Evolutionary conservation across 2,329 filamentous ascomycete genomes (phyloP).

Genomic region (Epicoccum sorghinum): DNA sequence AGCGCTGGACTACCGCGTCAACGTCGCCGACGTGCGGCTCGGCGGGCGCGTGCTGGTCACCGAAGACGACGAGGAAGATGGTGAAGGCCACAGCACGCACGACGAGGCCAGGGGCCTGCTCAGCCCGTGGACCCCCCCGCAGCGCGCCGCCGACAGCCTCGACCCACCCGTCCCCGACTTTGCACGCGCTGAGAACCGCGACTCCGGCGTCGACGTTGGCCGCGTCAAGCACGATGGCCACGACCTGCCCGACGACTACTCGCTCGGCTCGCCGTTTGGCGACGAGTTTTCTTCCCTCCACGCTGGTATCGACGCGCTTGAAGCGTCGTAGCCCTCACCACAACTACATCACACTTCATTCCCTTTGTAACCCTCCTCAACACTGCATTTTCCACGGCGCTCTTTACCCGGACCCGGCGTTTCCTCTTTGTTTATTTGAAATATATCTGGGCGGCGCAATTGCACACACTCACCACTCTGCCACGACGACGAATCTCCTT

Average conservation of each 20-base stretch:
- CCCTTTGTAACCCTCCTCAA: slow-evolving; percentile 14
- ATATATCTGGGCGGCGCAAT: slow-evolving; percentile 24
- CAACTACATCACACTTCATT: neutral
- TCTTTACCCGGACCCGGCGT: slow-evolving; percentile 7
- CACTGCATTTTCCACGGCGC: slow-evolving; percentile 19
- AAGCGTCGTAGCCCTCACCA: slow-evolving; percentile 19
- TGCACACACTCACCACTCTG: slow-evolving; percentile 39
- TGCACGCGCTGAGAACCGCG: slow-evolving; percentile 42
- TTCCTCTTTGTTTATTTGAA: neutral
- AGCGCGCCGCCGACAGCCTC: slow-evolving; percentile 24
- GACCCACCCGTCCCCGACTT: slow-evolving; percentile 19
- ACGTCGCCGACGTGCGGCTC: slow-evolving; percentile 77
- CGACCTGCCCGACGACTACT: slow-evolving; percentile 22
- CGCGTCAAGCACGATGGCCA: slow-evolving; percentile 29
- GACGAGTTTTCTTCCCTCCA: slow-evolving; percentile 34
- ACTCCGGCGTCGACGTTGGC: slow-evolving; percentile 47
- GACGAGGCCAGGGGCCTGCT: slow-evolving; percentile 39
- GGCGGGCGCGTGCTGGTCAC: slow-evolving; percentile 78
- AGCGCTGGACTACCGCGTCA: slow-evolving; percentile 82
- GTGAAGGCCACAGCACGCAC: slow-evolving; percentile 7
- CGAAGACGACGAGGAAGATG: slow-evolving; percentile 62
- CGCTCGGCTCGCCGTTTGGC: slow-evolving; percentile 37
- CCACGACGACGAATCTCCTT: slow-evolving; percentile 40
- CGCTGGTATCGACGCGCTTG: slow-evolving; percentile 27
- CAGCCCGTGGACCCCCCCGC: slow-evolving; percentile 46